Percentiles rank a stretch among this genome's conserved stretches.
These are phyloP conservation scores for Tanacetum coccineum DNA, from an alignment of 129 eudicot genomes.

Conservation along the genomic window DNA sequence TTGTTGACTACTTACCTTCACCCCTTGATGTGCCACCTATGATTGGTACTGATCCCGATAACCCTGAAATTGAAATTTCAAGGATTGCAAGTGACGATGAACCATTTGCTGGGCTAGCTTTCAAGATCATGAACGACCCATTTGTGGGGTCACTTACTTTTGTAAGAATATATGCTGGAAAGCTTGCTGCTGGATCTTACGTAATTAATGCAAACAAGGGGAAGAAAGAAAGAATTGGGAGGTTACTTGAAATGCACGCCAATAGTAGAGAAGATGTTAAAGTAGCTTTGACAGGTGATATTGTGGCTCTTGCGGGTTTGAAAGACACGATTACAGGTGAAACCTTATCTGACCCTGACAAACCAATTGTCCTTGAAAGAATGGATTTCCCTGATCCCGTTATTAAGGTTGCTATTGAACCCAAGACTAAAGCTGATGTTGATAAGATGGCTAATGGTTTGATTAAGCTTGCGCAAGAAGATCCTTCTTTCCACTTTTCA, in stretches of 20 bases:
- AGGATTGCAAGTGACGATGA: slow-evolving; percentile 65
- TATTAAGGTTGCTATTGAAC: slow-evolving; percentile 96
- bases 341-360: slow-evolving; percentile 73
- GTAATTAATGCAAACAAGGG: slow-evolving; percentile 91
- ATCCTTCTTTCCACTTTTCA: slow-evolving; percentile 97
- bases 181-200: slow-evolving; percentile 81
- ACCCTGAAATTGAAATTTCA: slow-evolving; percentile 57
- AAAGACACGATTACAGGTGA: slow-evolving; percentile 97
- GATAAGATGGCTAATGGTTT: slow-evolving; percentile 91
- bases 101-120: slow-evolving; percentile 91
- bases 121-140: slow-evolving; percentile 92
- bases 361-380: slow-evolving; percentile 81
- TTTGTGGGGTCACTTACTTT: slow-evolving; percentile 96
- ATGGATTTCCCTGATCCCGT: slow-evolving; percentile 99
- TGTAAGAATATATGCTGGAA: slow-evolving; percentile 84
- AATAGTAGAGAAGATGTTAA: slow-evolving; percentile 85
- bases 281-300: slow-evolving; percentile 88
- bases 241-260: slow-evolving; percentile 96
- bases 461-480: slow-evolving; percentile 96
- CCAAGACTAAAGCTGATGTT: slow-evolving; percentile 92
- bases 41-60: slow-evolving; percentile 92
- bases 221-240: slow-evolving; percentile 91
- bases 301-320: slow-evolving; percentile 94
- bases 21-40: slow-evolving; percentile 87
- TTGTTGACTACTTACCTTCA: slow-evolving; percentile 86